Percentiles rank a stretch among this genome's conserved stretches.
These are phyloP conservation scores for Ceratobasidium papillatum DNA, from an alignment of 1,284 basidiomycete species.

Conservation along the genomic window DNA sequence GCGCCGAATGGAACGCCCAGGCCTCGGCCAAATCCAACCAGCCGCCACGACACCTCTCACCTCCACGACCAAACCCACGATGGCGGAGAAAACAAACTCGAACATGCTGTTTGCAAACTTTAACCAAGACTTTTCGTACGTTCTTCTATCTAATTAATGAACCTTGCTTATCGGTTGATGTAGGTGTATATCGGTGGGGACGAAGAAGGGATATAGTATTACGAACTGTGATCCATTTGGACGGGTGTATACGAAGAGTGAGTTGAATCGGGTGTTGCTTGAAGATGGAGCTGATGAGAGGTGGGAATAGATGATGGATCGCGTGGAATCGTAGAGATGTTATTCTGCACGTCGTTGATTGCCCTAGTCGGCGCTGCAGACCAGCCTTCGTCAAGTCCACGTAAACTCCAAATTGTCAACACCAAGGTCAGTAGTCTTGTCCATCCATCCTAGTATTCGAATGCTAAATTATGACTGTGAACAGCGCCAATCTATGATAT, in stretches of 20 bases:
- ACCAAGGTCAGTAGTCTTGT: constrained; percentile 78
- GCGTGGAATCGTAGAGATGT: constrained; percentile 96
- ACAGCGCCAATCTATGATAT: constrained; percentile 97
- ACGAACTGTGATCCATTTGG: constrained; percentile 99
- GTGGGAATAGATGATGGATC: constrained; percentile 81
- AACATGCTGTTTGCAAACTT: constrained; percentile 86
- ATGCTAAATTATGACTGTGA: neutral
- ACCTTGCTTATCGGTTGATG: neutral
- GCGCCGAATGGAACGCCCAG: neutral
- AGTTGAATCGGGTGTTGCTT: constrained; percentile 50
- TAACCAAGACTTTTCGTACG: constrained; percentile 87
- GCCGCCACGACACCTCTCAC: constrained; percentile 22
- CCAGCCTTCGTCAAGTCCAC: constrained; percentile 84
- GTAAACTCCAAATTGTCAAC: constrained; percentile 97
- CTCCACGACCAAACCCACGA: neutral
- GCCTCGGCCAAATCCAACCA: neutral
- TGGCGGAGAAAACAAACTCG: constrained; percentile 49
- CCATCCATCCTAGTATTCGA: neutral
- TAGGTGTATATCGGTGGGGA: constrained; percentile 93
- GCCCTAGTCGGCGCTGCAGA: constrained; percentile 96
- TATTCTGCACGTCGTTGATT: constrained; percentile 98
- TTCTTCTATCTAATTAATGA: neutral
- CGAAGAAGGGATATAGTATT: constrained; percentile 95
- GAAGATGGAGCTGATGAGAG: neutral
- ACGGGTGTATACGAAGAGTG: constrained; percentile 92